Evolutionary conservation across 2,329 filamentous ascomycete species (phyloP), one percentile per base, ranked within the genome.

Genomic region (Ascomycota sp.): DNA sequence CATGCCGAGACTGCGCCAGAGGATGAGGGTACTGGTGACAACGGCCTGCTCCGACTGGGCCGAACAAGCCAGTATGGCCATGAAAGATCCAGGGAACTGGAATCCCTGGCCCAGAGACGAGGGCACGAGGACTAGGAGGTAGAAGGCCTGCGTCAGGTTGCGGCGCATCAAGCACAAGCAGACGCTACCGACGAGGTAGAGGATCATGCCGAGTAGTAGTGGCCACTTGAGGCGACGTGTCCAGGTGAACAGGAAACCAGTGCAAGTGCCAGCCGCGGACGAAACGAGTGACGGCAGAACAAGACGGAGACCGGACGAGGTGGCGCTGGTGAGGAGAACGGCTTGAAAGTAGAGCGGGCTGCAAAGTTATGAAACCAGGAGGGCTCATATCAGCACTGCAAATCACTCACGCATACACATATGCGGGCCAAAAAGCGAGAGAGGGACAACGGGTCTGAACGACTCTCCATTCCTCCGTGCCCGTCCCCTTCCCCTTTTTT

Each of bases 271-370:
- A 6, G 60, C 54, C 27, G 52, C 31, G 30, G 70, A 71, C 25
- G 67, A 53, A 2, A 64, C 64, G 24, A 72, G 42, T 1, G 71
- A 69, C 5, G 74, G 71, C 6, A 73, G 57, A 13, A 79, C 63
- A 35, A 84, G 71, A 30, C 72, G 67, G 25, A 82, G 64, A n/a
- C 78, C 78, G 1, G 77, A 80, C 21, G 62, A 58, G 1, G 77
- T 81, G 11, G 78, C 72, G 6, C 62, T 66, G 37, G 74, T 71
- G 34, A 77, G 62, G 32, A 79, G 70, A 24, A 81, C 76, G 28
- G 72, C 75, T 48, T 81, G 76, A 54, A 80, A 83, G 56, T 75
- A 84, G 7, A 84, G 58, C 1, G 78, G 78, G 6, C 70, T 70
- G 25, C 4, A 5, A 8, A 2, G 1, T 2, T 4, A 25, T 11